phyloP scores from a whole-genome alignment of 345 rosid species.

The Lenwebbia sp. region DNA sequence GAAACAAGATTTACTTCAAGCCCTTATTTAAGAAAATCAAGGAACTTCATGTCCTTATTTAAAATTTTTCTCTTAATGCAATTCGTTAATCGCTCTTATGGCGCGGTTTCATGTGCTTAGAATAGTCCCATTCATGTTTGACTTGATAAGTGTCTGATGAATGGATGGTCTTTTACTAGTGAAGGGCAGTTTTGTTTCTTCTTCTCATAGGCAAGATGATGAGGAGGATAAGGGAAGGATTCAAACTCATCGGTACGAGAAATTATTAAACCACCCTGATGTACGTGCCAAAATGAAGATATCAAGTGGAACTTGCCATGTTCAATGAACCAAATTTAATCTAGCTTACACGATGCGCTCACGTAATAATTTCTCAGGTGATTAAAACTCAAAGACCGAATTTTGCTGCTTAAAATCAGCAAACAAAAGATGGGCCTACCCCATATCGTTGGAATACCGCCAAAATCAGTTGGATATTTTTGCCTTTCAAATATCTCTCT shows the following conservation, averaged over 20 bases:
- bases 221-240: not conserved
- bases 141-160: too few species aligned
- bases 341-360: accelerated
- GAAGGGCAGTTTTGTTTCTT: not conserved
- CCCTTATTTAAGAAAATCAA: too few species aligned
- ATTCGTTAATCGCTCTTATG: too few species aligned
- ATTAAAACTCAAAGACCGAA: not conserved
- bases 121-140: too few species aligned
- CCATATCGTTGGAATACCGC: not conserved
- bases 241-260: not conserved
- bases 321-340: not conserved
- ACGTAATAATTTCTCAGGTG: not conserved
- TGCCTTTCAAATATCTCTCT: not conserved
- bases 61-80: too few species aligned
- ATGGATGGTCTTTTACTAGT: too few species aligned
- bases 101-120: too few species aligned
- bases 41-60: too few species aligned
- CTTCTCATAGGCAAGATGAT: not conserved
- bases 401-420: not conserved
- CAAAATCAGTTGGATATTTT: not conserved
- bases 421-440: not conserved
- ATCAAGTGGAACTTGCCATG: too few species aligned
- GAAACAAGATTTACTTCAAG: too few species aligned
- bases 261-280: not conserved
- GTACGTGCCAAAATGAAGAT: not conserved